These are phyloP conservation scores for Oleoguttula mirabilis DNA, from an alignment of 495 filamentous ascomycete genomes.

Conservation along the genomic window DNA sequence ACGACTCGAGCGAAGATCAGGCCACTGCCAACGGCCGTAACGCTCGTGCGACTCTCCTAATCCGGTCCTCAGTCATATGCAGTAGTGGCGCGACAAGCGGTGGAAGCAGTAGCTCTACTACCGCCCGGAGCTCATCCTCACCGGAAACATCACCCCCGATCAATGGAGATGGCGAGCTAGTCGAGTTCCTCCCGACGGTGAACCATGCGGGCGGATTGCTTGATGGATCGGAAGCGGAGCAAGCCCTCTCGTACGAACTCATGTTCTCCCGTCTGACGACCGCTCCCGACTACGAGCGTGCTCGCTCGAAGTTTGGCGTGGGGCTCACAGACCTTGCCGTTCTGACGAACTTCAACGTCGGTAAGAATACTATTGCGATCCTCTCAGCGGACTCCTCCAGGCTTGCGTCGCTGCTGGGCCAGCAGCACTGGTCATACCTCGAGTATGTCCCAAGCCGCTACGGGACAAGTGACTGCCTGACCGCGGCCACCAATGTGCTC, in stretches of 20 bases:
- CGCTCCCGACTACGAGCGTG: conserved; percentile 8
- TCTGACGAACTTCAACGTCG: conserved; percentile 17
- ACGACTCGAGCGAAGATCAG: background rate
- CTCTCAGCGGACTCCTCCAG: conserved; percentile 9
- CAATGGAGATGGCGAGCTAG: background rate
- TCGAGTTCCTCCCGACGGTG: background rate
- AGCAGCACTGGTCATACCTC: conserved; percentile 12
- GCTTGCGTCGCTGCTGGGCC: conserved; percentile 6
- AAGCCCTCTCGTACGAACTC: background rate
- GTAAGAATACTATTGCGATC: conserved; percentile 14
- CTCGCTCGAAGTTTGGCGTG: conserved; percentile 10
- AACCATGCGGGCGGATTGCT: background rate
- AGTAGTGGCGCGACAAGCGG: background rate
- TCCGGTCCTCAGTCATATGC: conserved; percentile 4
- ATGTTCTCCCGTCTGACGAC: background rate
- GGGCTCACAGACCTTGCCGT: conserved; percentile 13
- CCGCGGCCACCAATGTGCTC: conserved; percentile 13
- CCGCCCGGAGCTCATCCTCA: background rate
- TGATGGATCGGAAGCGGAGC: too few species aligned
- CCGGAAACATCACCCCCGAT: background rate
- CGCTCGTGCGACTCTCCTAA: too few species aligned
- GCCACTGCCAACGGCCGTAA: conserved; percentile 2
- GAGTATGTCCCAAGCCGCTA: conserved; percentile 11
- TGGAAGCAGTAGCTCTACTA: background rate
- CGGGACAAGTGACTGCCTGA: conserved; percentile 12